Evolutionary conservation across 257 asterid species (phyloP), one percentile per base, ranked within the genome.

Genomic region (Nicotiana attenuata): DNA sequence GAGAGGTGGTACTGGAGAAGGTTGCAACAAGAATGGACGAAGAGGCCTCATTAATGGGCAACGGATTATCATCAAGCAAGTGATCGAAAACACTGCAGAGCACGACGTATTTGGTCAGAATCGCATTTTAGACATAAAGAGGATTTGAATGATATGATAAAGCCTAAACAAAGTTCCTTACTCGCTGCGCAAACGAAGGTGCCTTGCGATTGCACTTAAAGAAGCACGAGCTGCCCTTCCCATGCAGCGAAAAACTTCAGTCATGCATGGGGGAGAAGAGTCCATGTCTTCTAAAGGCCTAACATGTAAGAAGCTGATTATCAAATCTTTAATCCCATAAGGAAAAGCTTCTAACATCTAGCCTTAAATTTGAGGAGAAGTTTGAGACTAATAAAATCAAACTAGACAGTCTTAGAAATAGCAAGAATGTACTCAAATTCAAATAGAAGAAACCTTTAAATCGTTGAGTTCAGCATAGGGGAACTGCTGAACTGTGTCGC

Each of bases 111-210:
- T 47, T 73, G 41, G 79, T 75, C 63, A 65, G 76, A 41, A 71
- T 2, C 26, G 50, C 75, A 61, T 19, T 65, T 28, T 29, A 80
- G 45, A 65, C 41, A 28, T 45, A 57, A 45, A 45, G 22, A 45
- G 60, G 60, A 2, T 75, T 57, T 78, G 56, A 59, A 60, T 7
- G 26, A 14, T 35, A 53, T 20, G n/a, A 77, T 35, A 19, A 11
- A 71, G 31, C 50, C 47, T 19, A 68, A 29, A 50, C 35, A 65
- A 65, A 65, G 53, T 29, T 81, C 84, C 92, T 85, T 91, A 94
- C 98, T 96, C 98, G 93, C 94, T 94, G 78, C 98, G 89, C 85
- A 96, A 83, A 41, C 98, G 99, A 83, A 96, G 97, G 87, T 94
- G 93, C 88, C 95, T 92, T 71, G 99, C 97, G 81, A 92, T 93